A percentile compares a stretch with the other conserved stretches of the same genome.
These are phyloP conservation scores for Saitozyma sp. DNA, from an alignment of 768 basidiomycete genomes.

Conservation along the genomic window DNA sequence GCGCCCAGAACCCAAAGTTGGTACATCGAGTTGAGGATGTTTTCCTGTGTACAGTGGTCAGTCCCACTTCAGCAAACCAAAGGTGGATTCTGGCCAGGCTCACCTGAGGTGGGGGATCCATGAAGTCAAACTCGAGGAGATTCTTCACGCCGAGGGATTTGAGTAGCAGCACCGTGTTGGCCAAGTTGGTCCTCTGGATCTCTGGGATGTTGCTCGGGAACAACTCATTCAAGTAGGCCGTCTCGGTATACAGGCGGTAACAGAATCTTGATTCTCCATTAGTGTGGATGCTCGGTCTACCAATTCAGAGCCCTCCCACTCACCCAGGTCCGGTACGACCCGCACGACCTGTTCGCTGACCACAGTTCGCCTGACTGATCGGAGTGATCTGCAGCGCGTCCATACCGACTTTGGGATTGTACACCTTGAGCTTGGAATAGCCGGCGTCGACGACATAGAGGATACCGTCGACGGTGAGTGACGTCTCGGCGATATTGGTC, in stretches of 20 bases:
- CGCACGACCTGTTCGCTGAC: constrained; percentile 91
- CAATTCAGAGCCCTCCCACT: constrained; percentile 40
- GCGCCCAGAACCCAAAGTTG: constrained; percentile 99
- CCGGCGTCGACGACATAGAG: constrained; percentile 95
- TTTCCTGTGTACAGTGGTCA: constrained; percentile 61
- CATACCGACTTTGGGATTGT: constrained; percentile 99
- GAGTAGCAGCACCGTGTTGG: constrained; percentile 90
- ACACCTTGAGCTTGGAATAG: constrained; percentile 96
- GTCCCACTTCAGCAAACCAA: neutral
- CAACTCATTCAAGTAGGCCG: constrained; percentile 92
- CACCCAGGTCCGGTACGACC: constrained; percentile 95
- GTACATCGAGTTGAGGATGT: constrained; percentile 99
- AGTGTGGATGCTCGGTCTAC: too few species aligned
- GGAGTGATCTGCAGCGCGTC: constrained; percentile 98
- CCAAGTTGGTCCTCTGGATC: constrained; percentile 95
- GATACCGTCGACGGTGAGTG: constrained; percentile 98
- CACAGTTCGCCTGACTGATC: constrained; percentile 97
- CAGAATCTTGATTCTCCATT: constrained; percentile 65
- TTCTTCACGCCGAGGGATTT: constrained; percentile 98
- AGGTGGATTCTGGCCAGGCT: constrained; percentile 9
- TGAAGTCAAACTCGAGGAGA: constrained; percentile 96
- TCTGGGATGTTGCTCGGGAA: constrained; percentile 96
- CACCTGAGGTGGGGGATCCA: constrained; percentile 99
- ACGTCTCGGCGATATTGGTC: constrained; percentile 98
- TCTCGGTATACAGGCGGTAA: constrained; percentile 95